These are phyloP conservation scores for Phoma sp. DNA, from an alignment of 2,329 filamentous ascomycete species.

Conservation along the genomic window DNA sequence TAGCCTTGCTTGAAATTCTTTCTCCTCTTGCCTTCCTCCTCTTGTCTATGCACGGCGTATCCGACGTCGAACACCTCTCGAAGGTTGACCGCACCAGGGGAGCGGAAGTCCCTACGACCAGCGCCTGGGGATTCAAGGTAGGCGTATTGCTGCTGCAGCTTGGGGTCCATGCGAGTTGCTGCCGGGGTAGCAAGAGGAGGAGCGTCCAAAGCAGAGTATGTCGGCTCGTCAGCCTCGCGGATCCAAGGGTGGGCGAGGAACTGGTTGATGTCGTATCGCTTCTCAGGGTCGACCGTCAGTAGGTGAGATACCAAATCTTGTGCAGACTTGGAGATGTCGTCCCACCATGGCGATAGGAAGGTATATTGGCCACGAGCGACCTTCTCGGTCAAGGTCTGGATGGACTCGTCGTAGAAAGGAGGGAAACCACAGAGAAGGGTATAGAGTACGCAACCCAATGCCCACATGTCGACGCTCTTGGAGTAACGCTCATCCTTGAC, in stretches of 20 bases:
- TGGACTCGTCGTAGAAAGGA: conserved; percentile 98
- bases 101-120: conserved; percentile 88
- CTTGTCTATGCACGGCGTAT: conserved; percentile 96
- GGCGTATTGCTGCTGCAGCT: conserved; percentile 59
- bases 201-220: conserved; percentile 71
- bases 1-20: conserved; percentile 81
- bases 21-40: conserved; percentile 91
- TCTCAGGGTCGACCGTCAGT: conserved; percentile 91
- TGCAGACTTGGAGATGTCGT: conserved; percentile 93
- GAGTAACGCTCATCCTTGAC: conserved; percentile 99
- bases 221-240: conserved; percentile 71
- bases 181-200: conserved; percentile 75
- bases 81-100: conserved; percentile 91
- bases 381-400: conserved; percentile 96
- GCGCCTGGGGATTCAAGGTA: conserved; percentile 69
- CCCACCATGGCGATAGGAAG: conserved; percentile 99
- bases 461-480: conserved; percentile 99
- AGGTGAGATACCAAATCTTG: conserved; percentile 95
- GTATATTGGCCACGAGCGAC: conserved; percentile 96
- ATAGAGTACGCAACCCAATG: conserved; percentile 93
- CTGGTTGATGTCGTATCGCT: conserved; percentile 90
- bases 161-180: conserved; percentile 64
- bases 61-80: conserved; percentile 97
- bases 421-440: conserved; percentile 97
- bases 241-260: conserved; percentile 98